Evolutionary conservation across 1,139 yeast genomes (phyloP).

Genomic region (Groenewaldozyma sp.): DNA sequence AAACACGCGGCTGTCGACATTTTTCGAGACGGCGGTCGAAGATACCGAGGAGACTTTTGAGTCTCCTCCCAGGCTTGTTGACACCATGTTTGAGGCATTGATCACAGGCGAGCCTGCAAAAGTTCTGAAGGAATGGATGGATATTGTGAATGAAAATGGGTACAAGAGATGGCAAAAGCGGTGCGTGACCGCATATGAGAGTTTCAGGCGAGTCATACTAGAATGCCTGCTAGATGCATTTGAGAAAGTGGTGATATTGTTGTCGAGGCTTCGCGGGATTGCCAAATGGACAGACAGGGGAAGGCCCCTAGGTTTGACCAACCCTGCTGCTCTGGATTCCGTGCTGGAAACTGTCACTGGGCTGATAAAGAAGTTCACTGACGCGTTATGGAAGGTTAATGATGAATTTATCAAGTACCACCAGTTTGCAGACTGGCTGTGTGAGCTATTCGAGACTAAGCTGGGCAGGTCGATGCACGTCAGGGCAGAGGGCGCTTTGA

Average conservation of each 20-base stretch:
- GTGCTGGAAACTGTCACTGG: constrained; percentile 29
- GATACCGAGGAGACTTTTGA: constrained; percentile 1
- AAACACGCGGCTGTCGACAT: constrained; percentile 1
- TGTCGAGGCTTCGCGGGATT: constrained; percentile 41
- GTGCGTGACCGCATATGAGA: constrained; percentile 44
- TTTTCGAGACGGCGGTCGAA: constrained; percentile 3
- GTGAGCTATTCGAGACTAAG: constrained; percentile 16
- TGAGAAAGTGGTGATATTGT: constrained; percentile 48
- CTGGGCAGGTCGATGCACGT: constrained; percentile 15
- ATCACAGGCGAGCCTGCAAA: constrained; percentile 50
- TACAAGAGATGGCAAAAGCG: constrained; percentile 47
- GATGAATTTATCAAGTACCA: constrained; percentile 46
- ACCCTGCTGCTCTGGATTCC: constrained; percentile 23
- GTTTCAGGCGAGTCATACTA: constrained; percentile 38
- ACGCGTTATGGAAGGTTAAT: constrained; percentile 40
- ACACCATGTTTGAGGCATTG: constrained; percentile 39
- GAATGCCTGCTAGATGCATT: constrained; percentile 46
- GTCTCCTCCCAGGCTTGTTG: background rate
- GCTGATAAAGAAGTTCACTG: constrained; percentile 34
- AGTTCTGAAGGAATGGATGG: constrained; percentile 42
- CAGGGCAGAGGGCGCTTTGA: constrained; percentile 14
- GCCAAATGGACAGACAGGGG: constrained; percentile 34
- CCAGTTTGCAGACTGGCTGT: constrained; percentile 38
- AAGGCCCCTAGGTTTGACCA: constrained; percentile 28
- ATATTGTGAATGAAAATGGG: constrained; percentile 59